These are phyloP conservation scores for Trichophyton rubrum DNA, from an alignment of 2,329 filamentous ascomycete species.

Conservation along the genomic window DNA sequence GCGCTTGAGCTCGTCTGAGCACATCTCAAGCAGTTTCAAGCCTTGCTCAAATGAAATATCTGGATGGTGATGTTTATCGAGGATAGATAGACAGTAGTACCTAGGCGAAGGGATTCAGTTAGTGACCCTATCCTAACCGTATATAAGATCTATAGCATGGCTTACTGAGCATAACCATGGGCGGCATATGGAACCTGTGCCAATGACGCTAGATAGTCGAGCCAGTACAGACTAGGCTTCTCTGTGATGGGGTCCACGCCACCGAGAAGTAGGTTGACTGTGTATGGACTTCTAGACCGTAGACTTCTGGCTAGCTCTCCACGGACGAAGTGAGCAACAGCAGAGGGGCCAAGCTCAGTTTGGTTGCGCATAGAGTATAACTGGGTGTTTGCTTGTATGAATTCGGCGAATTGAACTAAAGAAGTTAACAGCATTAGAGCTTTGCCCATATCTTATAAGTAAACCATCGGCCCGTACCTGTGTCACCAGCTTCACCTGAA, in stretches of 20 bases:
- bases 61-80: slow-evolving; percentile 97
- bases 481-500: slow-evolving; percentile 92
- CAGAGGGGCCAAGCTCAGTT: slow-evolving; percentile 77
- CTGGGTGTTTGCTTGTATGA: slow-evolving; percentile 95
- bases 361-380: slow-evolving; percentile 98
- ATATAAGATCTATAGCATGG: slow-evolving; percentile 8
- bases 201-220: slow-evolving; percentile 86
- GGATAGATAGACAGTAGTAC: slow-evolving; percentile 95
- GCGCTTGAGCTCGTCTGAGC: slow-evolving; percentile 92
- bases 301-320: slow-evolving; percentile 83
- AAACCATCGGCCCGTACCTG: slow-evolving; percentile 42
- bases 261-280: slow-evolving; percentile 88
- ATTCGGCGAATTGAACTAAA: slow-evolving; percentile 94
- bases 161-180: slow-evolving; percentile 93
- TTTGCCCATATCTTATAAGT: too few relatives aligned
- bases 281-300: slow-evolving; percentile 87
- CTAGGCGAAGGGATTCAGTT: slow-evolving; percentile 28
- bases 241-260: slow-evolving; percentile 85
- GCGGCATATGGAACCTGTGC: slow-evolving; percentile 88
- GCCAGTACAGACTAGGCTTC: slow-evolving; percentile 89
- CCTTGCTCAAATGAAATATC: slow-evolving; percentile 82
- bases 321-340: slow-evolving; percentile 84
- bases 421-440: background rate
- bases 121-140: background rate
- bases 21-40: slow-evolving; percentile 84